Base-by-base conservation (phyloP, 345 rosid species). In the Barbarea vulgaris region DNA sequence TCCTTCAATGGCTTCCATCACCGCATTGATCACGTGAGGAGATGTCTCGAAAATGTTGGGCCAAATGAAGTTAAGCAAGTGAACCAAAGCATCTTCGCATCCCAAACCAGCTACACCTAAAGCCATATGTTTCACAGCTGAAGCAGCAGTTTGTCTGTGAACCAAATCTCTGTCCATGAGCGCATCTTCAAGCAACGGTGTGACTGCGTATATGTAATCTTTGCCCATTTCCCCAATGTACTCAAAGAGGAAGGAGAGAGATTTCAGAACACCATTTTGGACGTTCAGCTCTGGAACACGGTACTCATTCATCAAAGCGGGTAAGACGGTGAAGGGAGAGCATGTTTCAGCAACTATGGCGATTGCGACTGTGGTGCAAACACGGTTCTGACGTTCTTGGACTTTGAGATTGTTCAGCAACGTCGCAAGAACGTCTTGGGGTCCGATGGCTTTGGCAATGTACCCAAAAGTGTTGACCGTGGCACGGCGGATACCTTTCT, bases 161-260 rank as follows among this genome's bases (percentile, higher is more conserved):
- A 95, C 99, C 75, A 95, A 66, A 69, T 95, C 99, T 66, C 99
- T 84, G 81, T 95, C 98, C 99, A 95, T 93, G 9, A 95, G 96
- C 5, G 98, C 99, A 54, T 95, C 99, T 76, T 95, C 98, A 0
- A 95, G 98, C n/a, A 95, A 79, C 3, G 99, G 99, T 67, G 99
- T 95, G 69, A 95, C 99, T 11, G 99, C 99, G 58, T 95, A 92
- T 47, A 95, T 92, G 69, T 95, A 92, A 86, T 95, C 99, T 66
- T 95, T 95, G 8, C 99, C 99, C 99, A 95, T 95, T 65, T 95
- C 99, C 14, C 98, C 99, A 48, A 95, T 95, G 85, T 95, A 95
- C 79, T 95, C 98, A 3, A 95, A 95, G 64, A 95, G 86, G 78
- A 95, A 95, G 39, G 99, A 95, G 30, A 95, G 90, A 5, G 98